phyloP scores from a whole-genome alignment of 352 stramenopile genomes.

The Aphanomyces euteiches region DNA sequence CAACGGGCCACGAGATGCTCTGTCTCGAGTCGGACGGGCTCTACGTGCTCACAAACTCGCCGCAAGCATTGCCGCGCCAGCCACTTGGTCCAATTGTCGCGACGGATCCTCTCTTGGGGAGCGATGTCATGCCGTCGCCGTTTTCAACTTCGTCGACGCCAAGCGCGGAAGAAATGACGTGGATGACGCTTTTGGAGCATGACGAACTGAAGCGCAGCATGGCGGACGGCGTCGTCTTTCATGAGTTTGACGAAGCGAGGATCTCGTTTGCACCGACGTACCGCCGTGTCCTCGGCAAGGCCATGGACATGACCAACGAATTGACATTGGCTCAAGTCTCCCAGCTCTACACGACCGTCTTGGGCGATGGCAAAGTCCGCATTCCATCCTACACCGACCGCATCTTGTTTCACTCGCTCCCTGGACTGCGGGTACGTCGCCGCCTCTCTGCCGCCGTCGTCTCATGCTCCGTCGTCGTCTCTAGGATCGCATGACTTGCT shows the following conservation, averaged over 20 bases:
- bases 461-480: background rate
- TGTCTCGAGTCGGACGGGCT: no score
- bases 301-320: constrained; percentile 29
- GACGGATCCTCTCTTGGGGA: no score
- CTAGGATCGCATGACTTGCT: constrained; percentile 49
- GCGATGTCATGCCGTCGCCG: no score
- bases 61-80: no score
- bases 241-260: constrained; percentile 66
- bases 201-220: constrained; percentile 71
- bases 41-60: no score
- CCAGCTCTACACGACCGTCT: constrained; percentile 56
- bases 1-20: no score
- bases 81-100: no score
- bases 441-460: background rate
- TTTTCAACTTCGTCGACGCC: background rate
- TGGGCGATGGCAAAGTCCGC: constrained; percentile 55
- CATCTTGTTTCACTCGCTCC: constrained; percentile 73
- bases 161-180: constrained; percentile 4
- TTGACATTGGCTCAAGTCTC: background rate
- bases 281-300: constrained; percentile 61
- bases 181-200: constrained; percentile 46
- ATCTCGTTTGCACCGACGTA: constrained; percentile 80
- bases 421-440: constrained; percentile 36
- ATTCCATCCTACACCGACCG: constrained; percentile 88
- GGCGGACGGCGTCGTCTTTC: constrained; percentile 62